A percentile compares a stretch with the other conserved stretches of the same genome.
phyloP scores from a whole-genome alignment of 768 basidiomycete genomes.

The Lactifluus pinguis region DNA sequence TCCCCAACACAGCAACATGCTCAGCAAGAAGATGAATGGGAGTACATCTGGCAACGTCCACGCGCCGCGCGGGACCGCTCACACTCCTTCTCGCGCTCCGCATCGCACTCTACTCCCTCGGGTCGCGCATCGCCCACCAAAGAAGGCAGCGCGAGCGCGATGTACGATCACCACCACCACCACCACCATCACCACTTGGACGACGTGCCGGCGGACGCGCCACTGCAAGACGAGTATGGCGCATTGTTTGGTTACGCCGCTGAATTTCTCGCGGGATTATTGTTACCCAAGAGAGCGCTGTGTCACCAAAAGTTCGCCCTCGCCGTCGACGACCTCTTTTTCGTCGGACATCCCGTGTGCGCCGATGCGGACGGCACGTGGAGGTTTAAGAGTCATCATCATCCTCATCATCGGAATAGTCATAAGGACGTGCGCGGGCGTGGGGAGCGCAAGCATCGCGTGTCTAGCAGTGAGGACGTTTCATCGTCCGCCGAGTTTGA shows the following conservation, averaged over 20 bases:
- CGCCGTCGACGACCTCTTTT: constrained; percentile 82
- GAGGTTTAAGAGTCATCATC: constrained; percentile 41
- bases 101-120: constrained; percentile 29
- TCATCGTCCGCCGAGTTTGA: constrained; percentile 30
- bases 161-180: constrained; percentile 21
- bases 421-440: constrained; percentile 41
- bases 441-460: constrained; percentile 39
- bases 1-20: no score
- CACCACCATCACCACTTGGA: constrained; percentile 10
- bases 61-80: constrained; percentile 41
- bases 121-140: constrained; percentile 44
- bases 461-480: constrained; percentile 21
- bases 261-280: constrained; percentile 70
- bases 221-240: constrained; percentile 44
- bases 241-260: constrained; percentile 71
- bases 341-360: constrained; percentile 92
- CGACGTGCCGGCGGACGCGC: constrained; percentile 20
- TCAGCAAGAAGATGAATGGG: constrained; percentile 21
- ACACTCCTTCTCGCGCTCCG: constrained; percentile 40
- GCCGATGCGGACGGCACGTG: constrained; percentile 64
- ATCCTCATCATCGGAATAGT: no score
- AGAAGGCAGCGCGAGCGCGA: constrained; percentile 23
- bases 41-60: constrained; percentile 61
- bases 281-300: constrained; percentile 69
- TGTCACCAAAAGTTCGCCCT: constrained; percentile 96